Base-by-base conservation (phyloP, 1,139 yeast species). In the Sugiyamaella neomexicana region DNA sequence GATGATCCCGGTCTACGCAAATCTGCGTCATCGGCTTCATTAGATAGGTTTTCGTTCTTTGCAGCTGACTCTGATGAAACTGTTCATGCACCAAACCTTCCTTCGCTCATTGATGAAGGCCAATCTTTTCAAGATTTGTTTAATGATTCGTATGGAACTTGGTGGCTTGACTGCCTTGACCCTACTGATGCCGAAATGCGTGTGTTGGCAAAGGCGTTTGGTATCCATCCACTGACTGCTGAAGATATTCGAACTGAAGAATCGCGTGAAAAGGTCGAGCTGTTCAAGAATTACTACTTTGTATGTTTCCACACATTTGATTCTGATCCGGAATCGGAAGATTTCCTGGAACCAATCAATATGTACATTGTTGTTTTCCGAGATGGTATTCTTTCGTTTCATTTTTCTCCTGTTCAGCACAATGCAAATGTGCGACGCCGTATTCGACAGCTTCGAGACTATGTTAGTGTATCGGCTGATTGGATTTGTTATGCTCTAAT, bases 161-260 rank as follows among this genome's bases (percentile, higher is more conserved):
- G 79, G 79, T 93, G 98, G 97, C 76, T 93, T 8, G 98, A 93
- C 69, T 89, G 95, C 31, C 75, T 88, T 55, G 86, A 90, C 64
- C 99, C 99, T 2, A 87, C 96, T 0, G 98, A 91, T 64, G 95
- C 86, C 59, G 99, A 93, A 69, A 90, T 93, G 96, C 89, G 89
- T 67, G 91, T 88, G 0, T 65, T 93, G 10, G 83, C 96, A 20
- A 89, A 89, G 65, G 86, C 97, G 0, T 91, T 91, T 72, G 95
- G 95, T 0, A 89, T 91, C 59, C 98, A 91, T 70, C 98, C 98
- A 0, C 79, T 91, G 66, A 93, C 99, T 0, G 87, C 97, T 0
- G 99, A 93, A 68, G 99, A 93, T 74, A 91, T 93, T 53, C 88
- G 89, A 59, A 75, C 90, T 34, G 96, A 96, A 8, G 99, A 93